A percentile compares a stretch with the other conserved stretches of the same genome.
phyloP scores from a whole-genome alignment of 805 yeast genomes.

The Pichia eremophila region DNA sequence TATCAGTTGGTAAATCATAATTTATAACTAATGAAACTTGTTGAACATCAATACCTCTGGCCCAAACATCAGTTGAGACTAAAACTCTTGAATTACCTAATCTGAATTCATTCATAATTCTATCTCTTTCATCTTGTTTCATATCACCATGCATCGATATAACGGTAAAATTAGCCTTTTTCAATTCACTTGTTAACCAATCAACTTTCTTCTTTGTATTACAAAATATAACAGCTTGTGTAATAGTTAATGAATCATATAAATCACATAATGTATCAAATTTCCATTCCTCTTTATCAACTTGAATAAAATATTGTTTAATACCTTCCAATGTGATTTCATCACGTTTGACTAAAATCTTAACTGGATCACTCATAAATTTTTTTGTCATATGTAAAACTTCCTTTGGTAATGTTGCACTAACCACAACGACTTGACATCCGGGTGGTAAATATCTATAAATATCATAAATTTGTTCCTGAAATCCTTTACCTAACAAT shows the following conservation, averaged over 20 bases:
- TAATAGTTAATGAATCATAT: constrained; percentile 89
- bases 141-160: constrained; percentile 94
- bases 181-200: constrained; percentile 67
- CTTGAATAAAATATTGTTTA: constrained; percentile 84
- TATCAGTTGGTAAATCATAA: constrained; percentile 83
- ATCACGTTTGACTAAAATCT: constrained; percentile 90
- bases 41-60: constrained; percentile 97
- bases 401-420: constrained; percentile 91
- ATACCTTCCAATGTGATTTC: constrained; percentile 94
- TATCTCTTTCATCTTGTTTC: constrained; percentile 89
- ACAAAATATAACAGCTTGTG: constrained; percentile 97
- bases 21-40: constrained; percentile 92
- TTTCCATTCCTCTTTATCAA: constrained; percentile 89
- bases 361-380: constrained; percentile 91
- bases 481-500: constrained; percentile 86
- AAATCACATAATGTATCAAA: constrained; percentile 90
- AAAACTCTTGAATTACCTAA: constrained; percentile 88
- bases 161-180: constrained; percentile 78
- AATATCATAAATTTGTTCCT: constrained; percentile 91
- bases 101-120: constrained; percentile 92
- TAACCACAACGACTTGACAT: constrained; percentile 88
- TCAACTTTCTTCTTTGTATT: constrained; percentile 93
- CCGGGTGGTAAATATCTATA: constrained; percentile 80
- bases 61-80: constrained; percentile 91
- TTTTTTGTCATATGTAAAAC: constrained; percentile 85